Conservation (phyloP, 176 grass and related monocot species). For the Ensete ventricosum region DNA sequence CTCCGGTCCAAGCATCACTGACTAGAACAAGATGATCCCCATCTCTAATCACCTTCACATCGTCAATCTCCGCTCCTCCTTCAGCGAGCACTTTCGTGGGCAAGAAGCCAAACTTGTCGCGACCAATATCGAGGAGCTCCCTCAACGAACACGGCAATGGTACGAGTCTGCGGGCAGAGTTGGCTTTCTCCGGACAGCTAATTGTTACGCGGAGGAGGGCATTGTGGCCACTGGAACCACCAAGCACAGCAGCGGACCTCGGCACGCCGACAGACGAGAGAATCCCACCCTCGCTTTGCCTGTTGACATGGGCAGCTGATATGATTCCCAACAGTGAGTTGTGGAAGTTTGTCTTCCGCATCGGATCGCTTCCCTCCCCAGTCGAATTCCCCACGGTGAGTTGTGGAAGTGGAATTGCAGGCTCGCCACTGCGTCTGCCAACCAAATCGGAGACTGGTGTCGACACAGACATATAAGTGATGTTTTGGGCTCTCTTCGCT, state of each 20-base stretch:
- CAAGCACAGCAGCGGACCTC: conserved; percentile 13
- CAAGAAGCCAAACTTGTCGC: conserved; percentile 38
- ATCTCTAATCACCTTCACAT: conserved; percentile 57
- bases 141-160: conserved; percentile 46
- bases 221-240: not conserved
- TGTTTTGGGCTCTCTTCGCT: conserved; percentile 11
- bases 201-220: conserved; percentile 47
- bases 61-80: conserved; percentile 67
- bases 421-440: conserved; percentile 57
- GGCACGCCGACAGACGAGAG: conserved; percentile 6
- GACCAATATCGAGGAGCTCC: conserved; percentile 57
- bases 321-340: conserved; percentile 67
- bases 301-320: conserved; percentile 32
- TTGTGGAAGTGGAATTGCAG: conserved; percentile 24
- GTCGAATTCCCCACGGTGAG: too few relatives aligned
- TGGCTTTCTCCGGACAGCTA: conserved; percentile 46
- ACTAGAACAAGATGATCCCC: conserved; percentile 65
- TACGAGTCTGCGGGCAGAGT: conserved; percentile 42
- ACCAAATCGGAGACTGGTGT: conserved; percentile 16
- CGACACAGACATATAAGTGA: not conserved
- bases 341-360: conserved; percentile 35
- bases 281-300: conserved; percentile 2
- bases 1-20: conserved; percentile 25
- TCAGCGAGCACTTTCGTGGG: conserved; percentile 40
- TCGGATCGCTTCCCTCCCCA: not conserved